Conservation (phyloP, 2,329 filamentous ascomycete genomes). For the Phaeomoniella chlamydospora region DNA sequence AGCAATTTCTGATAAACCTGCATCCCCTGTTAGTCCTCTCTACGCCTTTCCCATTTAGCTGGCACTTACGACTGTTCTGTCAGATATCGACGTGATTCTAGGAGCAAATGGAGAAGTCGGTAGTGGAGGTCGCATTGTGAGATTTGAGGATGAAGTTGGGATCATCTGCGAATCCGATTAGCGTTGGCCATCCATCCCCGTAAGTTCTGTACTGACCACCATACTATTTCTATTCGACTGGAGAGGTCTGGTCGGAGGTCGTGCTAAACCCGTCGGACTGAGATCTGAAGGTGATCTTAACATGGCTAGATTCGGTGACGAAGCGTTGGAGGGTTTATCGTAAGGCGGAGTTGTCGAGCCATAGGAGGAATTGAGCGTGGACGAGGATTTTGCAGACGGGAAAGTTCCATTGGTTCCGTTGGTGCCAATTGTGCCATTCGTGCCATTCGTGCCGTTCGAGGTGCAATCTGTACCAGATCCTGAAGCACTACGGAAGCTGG, state of each 20-base stretch:
- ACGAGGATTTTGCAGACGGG: slow-evolving; percentile 48
- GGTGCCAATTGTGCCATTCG: no score
- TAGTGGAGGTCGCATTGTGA: slow-evolving; percentile 31
- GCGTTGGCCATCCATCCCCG: no score
- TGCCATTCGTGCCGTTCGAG: no score
- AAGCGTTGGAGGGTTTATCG: slow-evolving; percentile 51
- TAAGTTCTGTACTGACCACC: slow-evolving; percentile 23
- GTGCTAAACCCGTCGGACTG: slow-evolving; percentile 26
- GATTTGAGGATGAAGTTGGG: slow-evolving; percentile 9
- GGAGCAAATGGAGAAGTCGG: slow-evolving; percentile 70
- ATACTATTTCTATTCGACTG: slow-evolving; percentile 26
- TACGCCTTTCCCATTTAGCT: slow-evolving; percentile 1
- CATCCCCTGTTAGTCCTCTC: slow-evolving; percentile 7
- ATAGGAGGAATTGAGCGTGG: slow-evolving; percentile 43
- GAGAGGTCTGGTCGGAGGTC: slow-evolving; percentile 26
- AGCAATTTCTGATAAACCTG: slow-evolving; percentile 88
- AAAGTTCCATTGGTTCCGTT: no score
- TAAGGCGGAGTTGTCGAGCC: slow-evolving; percentile 64
- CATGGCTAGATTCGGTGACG: slow-evolving; percentile 42
- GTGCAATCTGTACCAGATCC: slow-evolving; percentile 33
- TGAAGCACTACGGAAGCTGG: slow-evolving; percentile 54
- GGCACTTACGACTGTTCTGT: slow-evolving; percentile 66
- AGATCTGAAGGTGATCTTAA: slow-evolving; percentile 35
- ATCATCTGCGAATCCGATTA: no score
- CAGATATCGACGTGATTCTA: slow-evolving; percentile 60